Conservation (phyloP, 768 basidiomycete species). For the Lyophyllum semitale region DNA sequence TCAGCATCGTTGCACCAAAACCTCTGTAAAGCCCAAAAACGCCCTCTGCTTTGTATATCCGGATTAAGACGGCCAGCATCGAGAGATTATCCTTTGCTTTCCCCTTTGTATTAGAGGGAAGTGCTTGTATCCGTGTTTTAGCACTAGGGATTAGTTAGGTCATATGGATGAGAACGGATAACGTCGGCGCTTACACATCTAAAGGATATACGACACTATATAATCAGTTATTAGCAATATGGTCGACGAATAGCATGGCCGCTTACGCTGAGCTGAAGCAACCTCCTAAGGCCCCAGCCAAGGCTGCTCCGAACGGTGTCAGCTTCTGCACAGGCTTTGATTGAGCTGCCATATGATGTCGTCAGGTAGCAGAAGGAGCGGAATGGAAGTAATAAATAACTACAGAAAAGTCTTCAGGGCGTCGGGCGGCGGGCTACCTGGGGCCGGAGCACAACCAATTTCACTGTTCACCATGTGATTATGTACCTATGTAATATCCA, state of each 20-base stretch:
- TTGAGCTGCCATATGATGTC: conserved; percentile 45
- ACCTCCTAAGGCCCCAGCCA: conserved; percentile 91
- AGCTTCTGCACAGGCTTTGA: conserved; percentile 66
- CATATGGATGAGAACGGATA: background rate
- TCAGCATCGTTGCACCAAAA: conserved; percentile 95
- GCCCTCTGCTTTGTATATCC: conserved; percentile 82
- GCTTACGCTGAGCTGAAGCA: conserved; percentile 93
- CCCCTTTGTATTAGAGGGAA: conserved; percentile 46
- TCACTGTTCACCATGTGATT: conserved; percentile 14
- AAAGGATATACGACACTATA: conserved; percentile 89
- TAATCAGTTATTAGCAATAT: conserved; percentile 6
- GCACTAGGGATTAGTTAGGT: conserved; percentile 49
- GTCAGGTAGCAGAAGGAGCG: conserved; percentile 9
- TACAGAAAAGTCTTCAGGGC: background rate
- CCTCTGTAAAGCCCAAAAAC: conserved; percentile 84
- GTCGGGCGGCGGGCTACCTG: conserved; percentile 8
- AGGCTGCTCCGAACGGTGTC: conserved; percentile 85
- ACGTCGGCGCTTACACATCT: conserved; percentile 70
- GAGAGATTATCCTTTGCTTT: conserved; percentile 57
- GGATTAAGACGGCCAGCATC: conserved; percentile 64
- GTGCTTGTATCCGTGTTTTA: conserved; percentile 93
- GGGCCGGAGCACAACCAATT: conserved; percentile 17
- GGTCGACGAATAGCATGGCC: background rate
- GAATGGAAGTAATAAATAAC: conserved; percentile 18
- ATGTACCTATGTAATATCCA: background rate